Evolutionary conservation across 2,329 filamentous ascomycete genomes (phyloP).

Genomic region (Fonsecaea monophora): DNA sequence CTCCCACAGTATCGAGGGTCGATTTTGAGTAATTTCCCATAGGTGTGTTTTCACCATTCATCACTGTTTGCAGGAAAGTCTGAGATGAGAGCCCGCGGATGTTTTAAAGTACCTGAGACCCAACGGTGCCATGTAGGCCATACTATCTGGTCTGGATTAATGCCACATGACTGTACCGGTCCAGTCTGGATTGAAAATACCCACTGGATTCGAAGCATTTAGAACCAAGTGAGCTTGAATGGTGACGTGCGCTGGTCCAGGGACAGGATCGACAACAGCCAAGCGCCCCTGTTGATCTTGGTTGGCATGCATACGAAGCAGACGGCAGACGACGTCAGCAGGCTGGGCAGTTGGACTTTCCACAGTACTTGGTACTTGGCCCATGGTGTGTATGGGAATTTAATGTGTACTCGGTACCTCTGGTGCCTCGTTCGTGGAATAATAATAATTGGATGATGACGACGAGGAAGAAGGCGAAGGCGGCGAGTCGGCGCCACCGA

Average conservation of each 20-base stretch:
- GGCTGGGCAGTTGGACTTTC: not conserved
- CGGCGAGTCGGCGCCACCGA: constrained; percentile 21
- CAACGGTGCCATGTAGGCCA: not conserved
- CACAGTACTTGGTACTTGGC: not conserved
- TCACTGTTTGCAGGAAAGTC: constrained; percentile 37
- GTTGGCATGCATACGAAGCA: not conserved
- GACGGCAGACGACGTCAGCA: not conserved
- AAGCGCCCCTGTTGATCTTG: not conserved
- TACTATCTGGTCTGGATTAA: not conserved
- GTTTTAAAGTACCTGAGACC: not conserved
- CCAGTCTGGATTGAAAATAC: not conserved
- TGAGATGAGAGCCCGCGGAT: constrained; percentile 14
- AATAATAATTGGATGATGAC: not conserved
- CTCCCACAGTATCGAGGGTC: not conserved
- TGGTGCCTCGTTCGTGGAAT: not conserved
- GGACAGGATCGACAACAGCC: not conserved
- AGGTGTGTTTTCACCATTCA: constrained; percentile 40
- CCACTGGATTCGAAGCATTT: not conserved
- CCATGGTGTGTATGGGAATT: too few species aligned
- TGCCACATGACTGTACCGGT: not conserved
- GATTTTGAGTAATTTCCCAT: constrained; percentile 28
- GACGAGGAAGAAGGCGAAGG: not conserved
- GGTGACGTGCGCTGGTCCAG: constrained; percentile 1
- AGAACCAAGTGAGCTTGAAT: not conserved
- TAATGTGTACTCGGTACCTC: too few species aligned